Evolutionary conservation across 2,329 filamentous ascomycete genomes (phyloP), one percentile per base, ranked within the genome.

Genomic region (Colletotrichum brevisporum): DNA sequence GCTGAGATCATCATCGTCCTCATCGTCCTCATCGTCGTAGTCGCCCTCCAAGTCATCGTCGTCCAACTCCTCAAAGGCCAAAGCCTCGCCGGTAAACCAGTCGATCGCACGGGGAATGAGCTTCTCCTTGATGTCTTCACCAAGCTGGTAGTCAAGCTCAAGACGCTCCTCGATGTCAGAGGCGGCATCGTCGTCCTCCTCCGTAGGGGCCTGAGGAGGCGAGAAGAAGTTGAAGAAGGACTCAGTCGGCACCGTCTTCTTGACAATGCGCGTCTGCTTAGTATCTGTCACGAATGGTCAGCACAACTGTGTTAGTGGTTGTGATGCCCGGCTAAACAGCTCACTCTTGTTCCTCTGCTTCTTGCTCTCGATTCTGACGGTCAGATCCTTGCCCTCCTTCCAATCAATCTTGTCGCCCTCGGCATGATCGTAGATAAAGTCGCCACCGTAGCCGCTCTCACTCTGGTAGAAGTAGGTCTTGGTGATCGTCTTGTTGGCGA

Each of bases 181-280:
- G 63, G 92, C 90, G 70, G 92, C 91, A 74, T 95, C 92, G 43
- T 90, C 92, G 15, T 86, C 84, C 57, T 94, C 91, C 41, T 92
- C 92, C 57, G 85, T 87, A 31, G 94, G 96, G 70, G 94, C 92
- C 83, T 94, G 94, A 54, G 96, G 97, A 27, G 96, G 96, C 63
- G 94, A 94, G 87, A 99, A 99, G 90, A 98, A 98, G 88, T 97
- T 97, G 90, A 94, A 94, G 88, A 99, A 99, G 2, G 96, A 98
- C 82, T 98, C 96, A 67, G 95, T 98, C 45, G 96, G 96, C 54
- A 99, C 96, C 1, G 95, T 98, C 88, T 98, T 97, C 91, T 98
- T 98, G 74, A 99, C 95, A 74, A 99, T 94, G 74, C 96, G 94
- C 71, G 96, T 99, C 83, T 99, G 96, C 88, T 99, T 99, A 75